Base-by-base conservation (phyloP, 768 basidiomycete species). In the Trametes cingulata region DNA sequence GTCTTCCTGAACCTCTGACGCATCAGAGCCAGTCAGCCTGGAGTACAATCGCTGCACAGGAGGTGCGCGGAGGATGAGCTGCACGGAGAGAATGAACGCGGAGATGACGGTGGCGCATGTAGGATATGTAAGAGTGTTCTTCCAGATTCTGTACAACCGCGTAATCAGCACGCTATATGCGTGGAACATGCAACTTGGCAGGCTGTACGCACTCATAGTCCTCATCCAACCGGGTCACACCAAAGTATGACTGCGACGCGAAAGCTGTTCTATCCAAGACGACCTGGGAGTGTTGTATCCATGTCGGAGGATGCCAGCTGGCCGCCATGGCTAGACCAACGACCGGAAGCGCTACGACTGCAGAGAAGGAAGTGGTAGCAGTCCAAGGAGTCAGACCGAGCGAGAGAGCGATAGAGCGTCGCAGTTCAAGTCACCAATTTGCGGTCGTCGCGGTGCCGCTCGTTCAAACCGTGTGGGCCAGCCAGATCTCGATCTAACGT, bases 41-140 rank as follows among this genome's bases (percentile, higher is more conserved):
- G 61, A 48, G 27, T 50, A 46, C 15, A 67, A 14, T 13, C 45
- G 19, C 41, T 54, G 43, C 2, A 63, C 61, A 2, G 39, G 56
- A 2, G 36, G 39, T 6, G 63, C 39, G 39, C 48, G 61, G 12
- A 40, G 6, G 25, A 65, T 29, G 22, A 67, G 61, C 27, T 67
- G 66, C 10, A 65, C 19, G 22, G 60, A 48, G 5, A 67, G 56
- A 9, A 63, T 24, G 3, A 58, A 17, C 0, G 47, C 42, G 6
- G 66, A 67, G 15, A 54, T 40, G 13, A 25, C 58, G 6, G 61
- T 55, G 12, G 61, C 61, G 19, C 29, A 37, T 1, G 50, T 56
- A 1, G 66, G 61, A 25, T 65, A 58, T 2, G 42, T 41, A n/a
- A 65, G 59, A 4, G 58, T 39, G 42, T 67, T 51, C 25, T 36